These are phyloP conservation scores for Aspergillus steynii DNA, from an alignment of 495 filamentous ascomycete species.

Conservation along the genomic window DNA sequence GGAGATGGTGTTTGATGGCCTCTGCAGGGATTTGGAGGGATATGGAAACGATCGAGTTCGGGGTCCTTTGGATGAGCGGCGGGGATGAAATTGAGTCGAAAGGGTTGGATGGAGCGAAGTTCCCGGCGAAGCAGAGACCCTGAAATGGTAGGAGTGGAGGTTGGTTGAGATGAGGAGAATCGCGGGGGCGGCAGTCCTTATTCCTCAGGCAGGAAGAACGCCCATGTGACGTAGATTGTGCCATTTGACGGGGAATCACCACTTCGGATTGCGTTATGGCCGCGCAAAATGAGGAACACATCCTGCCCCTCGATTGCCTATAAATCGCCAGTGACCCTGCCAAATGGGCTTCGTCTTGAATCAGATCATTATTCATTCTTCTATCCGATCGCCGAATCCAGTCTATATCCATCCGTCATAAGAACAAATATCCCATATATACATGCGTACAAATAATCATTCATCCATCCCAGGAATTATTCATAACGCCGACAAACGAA, in stretches of 20 bases:
- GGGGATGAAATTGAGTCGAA: not conserved
- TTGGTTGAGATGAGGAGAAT: not conserved
- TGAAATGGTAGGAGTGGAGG: not conserved
- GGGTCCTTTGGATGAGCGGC: too few relatives aligned
- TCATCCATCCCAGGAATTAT: constrained; percentile 21
- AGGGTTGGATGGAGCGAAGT: not conserved
- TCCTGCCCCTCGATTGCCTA: not conserved
- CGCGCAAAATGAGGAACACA: not conserved
- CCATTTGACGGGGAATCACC: too few relatives aligned
- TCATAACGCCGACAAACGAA: constrained; percentile 15
- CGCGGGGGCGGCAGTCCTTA: too few relatives aligned
- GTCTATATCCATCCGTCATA: constrained; percentile 22
- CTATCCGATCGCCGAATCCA: constrained; percentile 21
- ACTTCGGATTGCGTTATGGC: not conserved
- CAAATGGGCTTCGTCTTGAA: not conserved
- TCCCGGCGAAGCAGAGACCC: not conserved
- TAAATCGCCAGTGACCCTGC: too few relatives aligned
- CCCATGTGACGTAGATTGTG: not conserved
- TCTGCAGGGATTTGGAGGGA: not conserved
- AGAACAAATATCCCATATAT: constrained; percentile 18
- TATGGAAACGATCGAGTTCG: not conserved
- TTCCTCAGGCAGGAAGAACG: not conserved
- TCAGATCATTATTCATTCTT: constrained; percentile 4
- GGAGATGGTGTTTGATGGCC: not conserved
- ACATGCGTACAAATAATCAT: constrained; percentile 16